Evolutionary conservation across 2,329 filamentous ascomycete genomes (phyloP).

Genomic region (Diatrype stigma): DNA sequence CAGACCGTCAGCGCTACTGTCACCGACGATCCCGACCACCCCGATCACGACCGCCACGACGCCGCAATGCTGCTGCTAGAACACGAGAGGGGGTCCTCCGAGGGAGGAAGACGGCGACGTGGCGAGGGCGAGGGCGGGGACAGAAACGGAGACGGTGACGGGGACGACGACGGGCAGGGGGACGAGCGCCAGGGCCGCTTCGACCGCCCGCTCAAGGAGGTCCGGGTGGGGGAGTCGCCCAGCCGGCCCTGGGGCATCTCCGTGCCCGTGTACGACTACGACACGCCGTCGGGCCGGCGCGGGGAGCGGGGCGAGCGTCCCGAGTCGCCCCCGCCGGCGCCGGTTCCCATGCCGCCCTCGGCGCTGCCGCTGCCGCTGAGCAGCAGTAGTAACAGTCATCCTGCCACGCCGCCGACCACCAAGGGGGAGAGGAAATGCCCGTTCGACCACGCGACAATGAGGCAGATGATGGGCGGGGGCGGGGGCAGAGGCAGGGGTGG

Average conservation of each 20-base stretch:
- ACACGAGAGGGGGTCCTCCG: too few species aligned
- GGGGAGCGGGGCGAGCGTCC: slow-evolving; percentile 37
- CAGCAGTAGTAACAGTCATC: not conserved
- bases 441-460: slow-evolving; percentile 49
- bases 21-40: slow-evolving; percentile 33
- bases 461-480: slow-evolving; percentile 28
- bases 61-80: too few species aligned
- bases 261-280: slow-evolving; percentile 61
- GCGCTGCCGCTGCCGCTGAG: slow-evolving; percentile 15
- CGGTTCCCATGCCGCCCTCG: slow-evolving; percentile 45
- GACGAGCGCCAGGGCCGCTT: slow-evolving; percentile 70
- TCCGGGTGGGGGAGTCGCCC: slow-evolving; percentile 90
- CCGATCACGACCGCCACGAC: slow-evolving; percentile 31
- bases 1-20: slow-evolving; percentile 60
- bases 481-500: too few species aligned
- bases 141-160: too few species aligned
- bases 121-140: too few species aligned
- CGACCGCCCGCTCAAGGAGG: slow-evolving; percentile 79
- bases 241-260: slow-evolving; percentile 90
- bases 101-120: too few species aligned
- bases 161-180: slow-evolving; percentile 52
- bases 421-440: slow-evolving; percentile 49
- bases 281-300: slow-evolving; percentile 28
- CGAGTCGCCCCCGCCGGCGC: slow-evolving; percentile 54
- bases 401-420: slow-evolving; percentile 4